phyloP scores from a whole-genome alignment of 2,329 filamentous ascomycete genomes.

The Colletotrichum noveboracense region DNA sequence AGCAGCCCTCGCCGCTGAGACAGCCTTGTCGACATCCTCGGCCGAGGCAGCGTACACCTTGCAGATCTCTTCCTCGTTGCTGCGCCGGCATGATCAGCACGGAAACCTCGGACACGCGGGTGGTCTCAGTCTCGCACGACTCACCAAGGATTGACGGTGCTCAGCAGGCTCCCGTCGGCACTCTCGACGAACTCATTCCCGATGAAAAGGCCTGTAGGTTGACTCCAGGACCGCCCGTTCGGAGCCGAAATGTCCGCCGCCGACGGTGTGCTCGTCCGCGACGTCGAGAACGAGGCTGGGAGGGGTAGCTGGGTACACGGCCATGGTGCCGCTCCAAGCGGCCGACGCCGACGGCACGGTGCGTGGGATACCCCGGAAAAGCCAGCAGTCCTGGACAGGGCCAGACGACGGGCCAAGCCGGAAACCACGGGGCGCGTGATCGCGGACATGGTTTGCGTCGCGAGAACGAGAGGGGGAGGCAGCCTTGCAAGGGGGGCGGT shows the following conservation, averaged over 20 bases:
- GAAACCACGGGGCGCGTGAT: neutral
- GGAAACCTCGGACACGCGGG: neutral
- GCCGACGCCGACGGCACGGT: neutral
- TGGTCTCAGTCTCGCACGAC: conserved; percentile 21
- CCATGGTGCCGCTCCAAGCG: neutral
- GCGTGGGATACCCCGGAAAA: neutral
- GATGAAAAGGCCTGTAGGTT: conserved; percentile 82
- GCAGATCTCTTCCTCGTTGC: conserved; percentile 69
- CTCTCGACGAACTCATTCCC: conserved; percentile 80
- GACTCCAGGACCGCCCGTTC: conserved; percentile 74
- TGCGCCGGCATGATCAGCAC: conserved; percentile 19
- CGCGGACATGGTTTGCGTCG: neutral
- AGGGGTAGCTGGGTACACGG: neutral
- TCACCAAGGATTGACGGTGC: conserved; percentile 73
- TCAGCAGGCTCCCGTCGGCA: conserved; percentile 67
- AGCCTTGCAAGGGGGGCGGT: neutral
- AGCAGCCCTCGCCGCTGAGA: conserved; percentile 71
- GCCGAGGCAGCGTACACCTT: conserved; percentile 72
- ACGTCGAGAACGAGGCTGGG: neutral
- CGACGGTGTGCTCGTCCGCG: conserved; percentile 22
- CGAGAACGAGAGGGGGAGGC: conserved; percentile 8
- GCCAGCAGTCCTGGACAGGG: neutral
- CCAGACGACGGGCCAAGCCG: neutral
- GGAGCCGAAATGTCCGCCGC: conserved; percentile 72
- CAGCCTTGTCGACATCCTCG: conserved; percentile 73